phyloP scores from a whole-genome alignment of 106 monocot genomes.

The Agapanthus africanus region DNA sequence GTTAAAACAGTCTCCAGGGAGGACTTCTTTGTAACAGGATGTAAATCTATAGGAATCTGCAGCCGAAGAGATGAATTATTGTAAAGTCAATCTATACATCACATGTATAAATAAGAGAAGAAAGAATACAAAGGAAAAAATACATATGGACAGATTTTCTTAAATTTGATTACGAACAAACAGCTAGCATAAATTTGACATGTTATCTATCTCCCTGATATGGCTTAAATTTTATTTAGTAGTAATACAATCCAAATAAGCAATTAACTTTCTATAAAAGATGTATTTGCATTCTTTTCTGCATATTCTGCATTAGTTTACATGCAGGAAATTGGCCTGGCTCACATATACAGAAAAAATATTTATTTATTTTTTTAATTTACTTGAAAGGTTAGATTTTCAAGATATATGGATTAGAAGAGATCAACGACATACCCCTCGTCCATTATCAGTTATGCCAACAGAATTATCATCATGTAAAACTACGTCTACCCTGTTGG shows the following conservation, averaged over 20 bases:
- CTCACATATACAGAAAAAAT: background rate
- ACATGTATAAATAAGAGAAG: background rate
- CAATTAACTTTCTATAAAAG: too few relatives aligned
- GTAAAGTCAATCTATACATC: background rate
- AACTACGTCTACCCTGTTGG: slow-evolving; percentile 72
- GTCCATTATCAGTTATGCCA: slow-evolving; percentile 82
- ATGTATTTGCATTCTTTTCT: too few relatives aligned
- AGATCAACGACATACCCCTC: slow-evolving; percentile 57
- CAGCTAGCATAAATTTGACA: background rate
- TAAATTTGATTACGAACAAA: background rate
- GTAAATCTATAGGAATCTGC: slow-evolving; percentile 97
- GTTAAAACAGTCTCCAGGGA: slow-evolving; percentile 94
- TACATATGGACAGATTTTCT: background rate
- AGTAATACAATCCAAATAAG: background rate
- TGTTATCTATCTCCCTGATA: background rate
- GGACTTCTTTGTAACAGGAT: slow-evolving; percentile 91
- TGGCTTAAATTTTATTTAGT: background rate
- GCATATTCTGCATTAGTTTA: background rate
- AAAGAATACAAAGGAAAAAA: background rate
- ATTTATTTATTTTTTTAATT: background rate
- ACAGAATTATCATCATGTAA: slow-evolving; percentile 86
- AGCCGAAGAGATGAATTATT: slow-evolving; percentile 7
- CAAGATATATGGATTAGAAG: slow-evolving; percentile 2
- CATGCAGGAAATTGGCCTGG: background rate
- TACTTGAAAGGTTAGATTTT: background rate